phyloP scores from a whole-genome alignment of 441 rosid genomes.

The Jatropha podagrica region DNA sequence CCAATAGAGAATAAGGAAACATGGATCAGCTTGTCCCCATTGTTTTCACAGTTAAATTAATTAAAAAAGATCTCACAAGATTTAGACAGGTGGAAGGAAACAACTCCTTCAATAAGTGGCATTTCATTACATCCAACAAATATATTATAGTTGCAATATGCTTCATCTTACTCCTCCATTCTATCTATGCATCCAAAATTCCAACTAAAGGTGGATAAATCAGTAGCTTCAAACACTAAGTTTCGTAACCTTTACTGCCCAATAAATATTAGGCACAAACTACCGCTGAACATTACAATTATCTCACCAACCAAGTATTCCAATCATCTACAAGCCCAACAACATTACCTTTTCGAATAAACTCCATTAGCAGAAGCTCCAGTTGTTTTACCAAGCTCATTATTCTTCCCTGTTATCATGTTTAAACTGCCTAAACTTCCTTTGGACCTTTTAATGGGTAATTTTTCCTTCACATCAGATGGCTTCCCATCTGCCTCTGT shows the following conservation, averaged over 20 bases:
- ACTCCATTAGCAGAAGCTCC: slow-evolving; percentile 80
- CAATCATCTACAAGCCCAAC: not conserved
- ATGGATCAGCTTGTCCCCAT: not conserved
- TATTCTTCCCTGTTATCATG: slow-evolving; percentile 80
- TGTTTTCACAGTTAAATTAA: not conserved
- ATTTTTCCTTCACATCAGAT: slow-evolving; percentile 82
- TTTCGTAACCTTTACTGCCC: slow-evolving; percentile 6
- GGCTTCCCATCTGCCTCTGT: slow-evolving; percentile 71
- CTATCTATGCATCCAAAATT: not conserved
- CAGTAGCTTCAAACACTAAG: not conserved
- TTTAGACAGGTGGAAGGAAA: not conserved
- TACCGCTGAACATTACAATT: not conserved
- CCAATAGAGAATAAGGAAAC: slow-evolving; percentile 1
- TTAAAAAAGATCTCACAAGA: not conserved
- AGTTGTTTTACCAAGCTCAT: slow-evolving; percentile 63
- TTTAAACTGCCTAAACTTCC: slow-evolving; percentile 96
- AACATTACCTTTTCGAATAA: slow-evolving; percentile 73
- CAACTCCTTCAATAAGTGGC: not conserved
- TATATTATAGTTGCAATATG: not conserved
- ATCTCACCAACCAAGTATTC: slow-evolving; percentile 5
- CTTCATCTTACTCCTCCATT: not conserved
- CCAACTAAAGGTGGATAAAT: not conserved
- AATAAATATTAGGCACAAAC: not conserved
- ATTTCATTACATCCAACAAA: not conserved
- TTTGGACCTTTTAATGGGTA: slow-evolving; percentile 95